Percentiles rank a stretch among this genome's conserved stretches.
Conservation (phyloP, 306 rosid genomes). For the Lathyrus aphaca region DNA sequence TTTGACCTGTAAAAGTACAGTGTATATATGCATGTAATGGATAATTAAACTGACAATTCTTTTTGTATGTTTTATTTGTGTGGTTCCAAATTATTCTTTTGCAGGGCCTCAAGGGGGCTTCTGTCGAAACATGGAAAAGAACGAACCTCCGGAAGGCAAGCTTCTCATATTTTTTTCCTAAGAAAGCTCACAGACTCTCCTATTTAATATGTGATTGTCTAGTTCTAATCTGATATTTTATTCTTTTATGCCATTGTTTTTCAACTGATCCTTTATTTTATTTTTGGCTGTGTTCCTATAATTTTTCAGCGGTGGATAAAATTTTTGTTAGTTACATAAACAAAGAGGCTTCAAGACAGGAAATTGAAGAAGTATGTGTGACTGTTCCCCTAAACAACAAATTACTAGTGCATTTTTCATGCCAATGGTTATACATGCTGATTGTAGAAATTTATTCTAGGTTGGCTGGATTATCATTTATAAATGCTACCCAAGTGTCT, state of each 20-base stretch:
- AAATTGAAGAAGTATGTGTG: slow-evolving; percentile 78
- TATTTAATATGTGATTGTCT: slow-evolving; percentile 26
- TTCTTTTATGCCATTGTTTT: not conserved
- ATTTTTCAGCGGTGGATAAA: slow-evolving; percentile 60
- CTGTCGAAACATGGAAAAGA: slow-evolving; percentile 43
- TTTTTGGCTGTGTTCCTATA: slow-evolving; percentile 35
- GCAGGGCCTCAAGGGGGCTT: slow-evolving; percentile 35
- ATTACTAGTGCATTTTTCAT: slow-evolving; percentile 28
- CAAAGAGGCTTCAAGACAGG: slow-evolving; percentile 61
- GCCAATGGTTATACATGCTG: slow-evolving; percentile 25
- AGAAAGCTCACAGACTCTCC: too few species aligned
- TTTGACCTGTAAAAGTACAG: not conserved
- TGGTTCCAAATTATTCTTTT: slow-evolving; percentile 32
- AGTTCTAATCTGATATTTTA: not conserved
- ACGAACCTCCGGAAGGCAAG: slow-evolving; percentile 32
- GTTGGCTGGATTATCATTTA: slow-evolving; percentile 13
- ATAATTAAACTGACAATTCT: slow-evolving; percentile 4
- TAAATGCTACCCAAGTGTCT: slow-evolving; percentile 27
- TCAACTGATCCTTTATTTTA: slow-evolving; percentile 25
- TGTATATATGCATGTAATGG: not conserved
- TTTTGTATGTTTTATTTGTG: slow-evolving; percentile 1
- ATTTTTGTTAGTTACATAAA: slow-evolving; percentile 67
- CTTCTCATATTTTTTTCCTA: not conserved
- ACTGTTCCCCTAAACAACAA: slow-evolving; percentile 38
- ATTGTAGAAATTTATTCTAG: slow-evolving; percentile 27